Conservation (phyloP, 23 red algal species). For the Pyropia yezoensis region DNA sequence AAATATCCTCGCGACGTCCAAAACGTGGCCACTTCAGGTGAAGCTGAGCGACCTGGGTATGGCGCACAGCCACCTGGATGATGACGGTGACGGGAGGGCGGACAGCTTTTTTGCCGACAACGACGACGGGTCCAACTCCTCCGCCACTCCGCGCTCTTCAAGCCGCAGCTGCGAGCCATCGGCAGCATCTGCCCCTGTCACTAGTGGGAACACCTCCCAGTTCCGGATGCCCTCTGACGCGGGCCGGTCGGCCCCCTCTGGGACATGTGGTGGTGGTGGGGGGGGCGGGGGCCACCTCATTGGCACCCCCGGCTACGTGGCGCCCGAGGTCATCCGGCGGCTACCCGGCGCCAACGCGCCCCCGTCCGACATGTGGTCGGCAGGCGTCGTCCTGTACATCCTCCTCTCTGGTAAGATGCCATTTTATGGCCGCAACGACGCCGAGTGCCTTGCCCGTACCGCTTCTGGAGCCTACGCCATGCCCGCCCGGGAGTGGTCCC, state of each 20-base stretch:
- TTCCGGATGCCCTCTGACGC: no score
- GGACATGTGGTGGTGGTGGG: no score
- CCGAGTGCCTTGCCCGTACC: constrained; percentile 38
- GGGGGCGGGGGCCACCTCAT: constrained; percentile 24
- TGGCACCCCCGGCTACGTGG: constrained; percentile 93
- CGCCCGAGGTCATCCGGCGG: constrained; percentile 76
- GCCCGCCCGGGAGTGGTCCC: constrained; percentile 40
- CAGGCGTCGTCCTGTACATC: constrained; percentile 56
- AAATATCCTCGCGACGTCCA: constrained; percentile 68
- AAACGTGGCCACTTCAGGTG: constrained; percentile 71
- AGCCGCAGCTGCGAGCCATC: no score
- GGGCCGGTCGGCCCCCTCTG: no score
- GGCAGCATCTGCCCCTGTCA: no score
- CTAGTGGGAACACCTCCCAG: no score
- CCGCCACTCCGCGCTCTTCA: no score
- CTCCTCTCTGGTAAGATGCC: constrained; percentile 57
- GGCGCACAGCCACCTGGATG: constrained; percentile 66
- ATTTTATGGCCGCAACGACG: constrained; percentile 43
- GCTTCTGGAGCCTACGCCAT: constrained; percentile 14
- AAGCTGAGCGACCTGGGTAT: constrained; percentile 95
- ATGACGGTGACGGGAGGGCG: constrained; percentile 14
- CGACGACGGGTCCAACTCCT: no score
- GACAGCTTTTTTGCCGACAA: no score
- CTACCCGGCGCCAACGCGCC: constrained; percentile 26
- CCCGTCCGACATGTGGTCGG: constrained; percentile 48